Evolutionary conservation across 352 stramenopile species (phyloP), one percentile per base, ranked within the genome.

Genomic region (Phytopythium helicoides): DNA sequence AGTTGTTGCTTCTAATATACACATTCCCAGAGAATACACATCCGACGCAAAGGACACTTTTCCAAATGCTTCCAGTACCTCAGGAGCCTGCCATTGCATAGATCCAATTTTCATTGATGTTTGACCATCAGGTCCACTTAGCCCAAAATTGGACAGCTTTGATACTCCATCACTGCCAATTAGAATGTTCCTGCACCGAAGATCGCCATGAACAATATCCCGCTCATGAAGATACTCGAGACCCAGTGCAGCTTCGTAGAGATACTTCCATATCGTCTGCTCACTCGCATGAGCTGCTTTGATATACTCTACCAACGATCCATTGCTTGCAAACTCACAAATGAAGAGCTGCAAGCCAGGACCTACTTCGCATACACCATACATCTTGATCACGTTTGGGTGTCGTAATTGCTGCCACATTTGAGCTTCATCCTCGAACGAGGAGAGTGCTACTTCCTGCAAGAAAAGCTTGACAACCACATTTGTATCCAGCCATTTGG

Each of bases 111-210:
- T n/a, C n/a, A n/a, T n/a, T n/a, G n/a, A n/a, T n/a, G n/a, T n/a
- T n/a, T n/a, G n/a, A n/a, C n/a, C n/a, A n/a, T n/a, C n/a, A n/a
- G n/a, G n/a, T n/a, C n/a, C 40, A 54, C 54, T 63, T 15, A 59
- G 28, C 28, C 58, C 57, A 12, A 74, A 74, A 18, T 74, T 47
- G 11, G 61, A 25, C 15, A 71, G 25, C 35, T 74, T 74, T 11
- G 52, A 54, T 3, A 48, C n/a, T 0, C 49, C 58, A 25, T 58
- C 12, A 18, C 46, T 8, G 9, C 62, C 51, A 18, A 74, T 51
- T 11, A 73, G 53, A 37, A 73, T 69, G 33, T 67, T 73, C 41
- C 31, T 50, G 45, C 60, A 67, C 23, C n/a, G n/a, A n/a, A n/a
- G n/a, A n/a, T n/a, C n/a, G n/a, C n/a, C n/a, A n/a, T n/a, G n/a